These are phyloP conservation scores for Diaporthe humulicola DNA, from an alignment of 2,329 filamentous ascomycete genomes.

Conservation along the genomic window DNA sequence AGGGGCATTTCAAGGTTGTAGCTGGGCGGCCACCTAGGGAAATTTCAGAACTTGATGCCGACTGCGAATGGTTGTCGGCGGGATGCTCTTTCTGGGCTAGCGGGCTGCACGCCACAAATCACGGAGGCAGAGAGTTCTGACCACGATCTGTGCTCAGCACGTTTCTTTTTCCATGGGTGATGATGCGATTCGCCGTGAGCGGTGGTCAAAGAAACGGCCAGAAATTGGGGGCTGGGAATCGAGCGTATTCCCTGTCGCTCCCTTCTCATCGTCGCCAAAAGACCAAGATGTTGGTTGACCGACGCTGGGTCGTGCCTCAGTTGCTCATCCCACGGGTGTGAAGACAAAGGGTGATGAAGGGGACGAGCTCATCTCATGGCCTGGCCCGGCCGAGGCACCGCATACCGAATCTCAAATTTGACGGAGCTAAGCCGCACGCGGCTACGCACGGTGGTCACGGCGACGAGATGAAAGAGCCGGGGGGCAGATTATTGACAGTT, in stretches of 20 bases:
- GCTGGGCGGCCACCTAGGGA: background rate
- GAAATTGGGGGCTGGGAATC: background rate
- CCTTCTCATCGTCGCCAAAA: background rate
- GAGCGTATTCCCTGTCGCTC: background rate
- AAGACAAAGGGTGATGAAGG: conserved; percentile 2
- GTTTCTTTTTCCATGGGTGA: background rate
- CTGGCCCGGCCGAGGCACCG: background rate
- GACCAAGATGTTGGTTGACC: background rate
- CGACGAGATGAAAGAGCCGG: conserved; percentile 21
- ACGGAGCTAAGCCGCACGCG: conserved; percentile 1
- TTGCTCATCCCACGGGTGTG: no score
- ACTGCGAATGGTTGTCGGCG: conserved; percentile 10
- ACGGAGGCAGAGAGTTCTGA: conserved; percentile 10
- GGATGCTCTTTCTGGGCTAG: conserved; percentile 16
- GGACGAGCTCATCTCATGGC: conserved; percentile 13
- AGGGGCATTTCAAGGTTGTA: conserved; percentile 2
- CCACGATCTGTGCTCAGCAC: conserved; percentile 11
- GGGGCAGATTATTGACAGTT: background rate
- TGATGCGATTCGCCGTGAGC: conserved; percentile 5
- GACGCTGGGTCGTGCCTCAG: background rate
- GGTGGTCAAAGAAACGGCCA: conserved; percentile 14
- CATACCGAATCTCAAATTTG: conserved; percentile 1
- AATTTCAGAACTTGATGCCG: conserved; percentile 8
- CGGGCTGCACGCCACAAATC: background rate
- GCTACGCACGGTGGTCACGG: conserved; percentile 24